Evolutionary conservation across 805 yeast genomes (phyloP), one percentile per base, ranked within the genome.

Genomic region (Komagataella populi): DNA sequence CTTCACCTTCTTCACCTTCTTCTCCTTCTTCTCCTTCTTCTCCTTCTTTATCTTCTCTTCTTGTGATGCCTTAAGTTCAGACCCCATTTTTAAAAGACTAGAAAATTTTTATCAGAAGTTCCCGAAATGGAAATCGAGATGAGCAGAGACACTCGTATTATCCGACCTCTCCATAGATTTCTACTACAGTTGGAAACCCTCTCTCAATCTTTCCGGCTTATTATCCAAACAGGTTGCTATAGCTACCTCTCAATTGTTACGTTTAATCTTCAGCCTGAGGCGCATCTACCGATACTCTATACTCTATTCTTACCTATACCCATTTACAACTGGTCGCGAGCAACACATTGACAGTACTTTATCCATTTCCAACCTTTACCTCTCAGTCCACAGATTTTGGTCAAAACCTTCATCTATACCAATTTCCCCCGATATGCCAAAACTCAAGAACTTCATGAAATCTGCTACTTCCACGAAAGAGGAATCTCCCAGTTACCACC

Each of bases 1-100:
- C 52, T 60, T 58, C 55, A 57, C 59, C 36, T 57, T 61, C 51
- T 60, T 58, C 52, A 58, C 56, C 12, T 61, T 63, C 52, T 60
- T 58, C 55, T 58, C 59, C 36, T 57, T 61, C 51, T 60, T 58
- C 52, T 58, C 56, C 12, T 60, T 63, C 56, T 59, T 59, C 55
- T 58, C 62, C 45, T 58, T 60, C 57, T 60, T 60, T 45, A 45
- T 30, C 39, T 30, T 30, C 39, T 30, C 39, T 30, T 14, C 39
- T 12, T 30, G 39, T 30, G 39, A 8, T 30, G 39, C 39, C 39
- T 30, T 30, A 1, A 30, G 14, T 30, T 30, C 39, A 14, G 39
- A 30, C 14, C 39, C 39, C 39, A 30, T 30, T 30, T 30, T 30
- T 30, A 8, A 8, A 2, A 30, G 39, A 30, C 39, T 30, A 10